Evolutionary conservation across 371 early-diverging fungal genomes (phyloP).

Genomic region (Nematocida ausubeli): DNA sequence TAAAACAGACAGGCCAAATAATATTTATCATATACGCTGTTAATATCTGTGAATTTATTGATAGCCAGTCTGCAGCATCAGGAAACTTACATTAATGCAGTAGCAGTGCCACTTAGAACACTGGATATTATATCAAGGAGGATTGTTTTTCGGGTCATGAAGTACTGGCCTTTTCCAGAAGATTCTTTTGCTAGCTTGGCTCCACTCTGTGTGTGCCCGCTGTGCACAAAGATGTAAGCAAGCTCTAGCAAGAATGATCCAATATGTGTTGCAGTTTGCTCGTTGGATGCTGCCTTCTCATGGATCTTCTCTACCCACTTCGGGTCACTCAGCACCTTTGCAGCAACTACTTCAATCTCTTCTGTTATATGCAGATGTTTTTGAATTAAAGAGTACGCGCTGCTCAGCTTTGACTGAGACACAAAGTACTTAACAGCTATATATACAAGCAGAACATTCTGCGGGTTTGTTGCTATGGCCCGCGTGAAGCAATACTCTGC

Average conservation of each 20-base stretch:
- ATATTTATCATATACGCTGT: too few relatives aligned
- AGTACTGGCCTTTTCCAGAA: conserved; percentile 27
- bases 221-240: conserved; percentile 17
- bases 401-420: conserved; percentile 32
- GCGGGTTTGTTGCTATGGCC: conserved; percentile 59
- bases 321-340: conserved; percentile 13
- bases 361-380: conserved; percentile 34
- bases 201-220: conserved; percentile 7
- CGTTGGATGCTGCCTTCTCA: background rate
- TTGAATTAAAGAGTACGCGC: conserved; percentile 50
- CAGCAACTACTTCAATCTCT: background rate
- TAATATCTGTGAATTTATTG: too few relatives aligned
- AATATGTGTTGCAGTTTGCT: conserved; percentile 11
- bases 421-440: conserved; percentile 62
- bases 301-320: background rate
- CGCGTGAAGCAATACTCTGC: conserved; percentile 61
- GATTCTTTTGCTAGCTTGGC: conserved; percentile 10
- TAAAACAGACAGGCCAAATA: too few relatives aligned
- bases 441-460: conserved; percentile 59
- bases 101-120: background rate
- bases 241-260: conserved; percentile 33
- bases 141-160: conserved; percentile 14
- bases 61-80: too few relatives aligned
- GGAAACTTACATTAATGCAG: too few relatives aligned
- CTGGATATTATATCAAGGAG: background rate